phyloP scores from a whole-genome alignment of 2,329 filamentous ascomycete species.

The Alternaria ethzedia region DNA sequence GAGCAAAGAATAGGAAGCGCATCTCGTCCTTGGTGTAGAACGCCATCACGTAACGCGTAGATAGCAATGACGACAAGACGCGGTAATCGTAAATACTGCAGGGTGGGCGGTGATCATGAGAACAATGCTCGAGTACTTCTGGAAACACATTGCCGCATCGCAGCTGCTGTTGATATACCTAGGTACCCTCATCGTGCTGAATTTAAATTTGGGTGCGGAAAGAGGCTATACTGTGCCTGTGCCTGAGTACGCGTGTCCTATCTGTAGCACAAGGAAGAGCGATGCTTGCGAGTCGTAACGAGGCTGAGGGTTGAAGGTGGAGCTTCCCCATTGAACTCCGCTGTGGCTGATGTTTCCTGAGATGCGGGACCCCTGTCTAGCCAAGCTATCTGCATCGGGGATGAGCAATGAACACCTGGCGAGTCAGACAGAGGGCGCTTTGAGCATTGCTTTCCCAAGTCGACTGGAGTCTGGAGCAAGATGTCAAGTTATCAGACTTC shows the following conservation, averaged over 20 bases:
- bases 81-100: constrained; percentile 23
- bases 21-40: constrained; percentile 24
- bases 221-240: constrained; percentile 5
- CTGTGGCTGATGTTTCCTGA: constrained; percentile 8
- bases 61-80: constrained; percentile 33
- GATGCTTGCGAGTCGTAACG: constrained; percentile 6
- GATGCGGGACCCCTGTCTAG: constrained; percentile 23
- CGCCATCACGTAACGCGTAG: constrained; percentile 21
- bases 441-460: not conserved
- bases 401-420: constrained; percentile 36
- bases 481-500: constrained; percentile 6
- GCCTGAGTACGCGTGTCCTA: not conserved
- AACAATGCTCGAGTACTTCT: not conserved
- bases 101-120: constrained; percentile 15
- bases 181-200: not conserved
- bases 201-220: not conserved
- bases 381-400: constrained; percentile 16
- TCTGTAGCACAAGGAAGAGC: not conserved
- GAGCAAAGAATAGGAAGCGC: constrained; percentile 35
- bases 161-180: not conserved
- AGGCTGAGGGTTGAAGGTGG: constrained; percentile 15
- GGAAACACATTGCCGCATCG: not conserved
- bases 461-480: constrained; percentile 1
- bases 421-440: constrained; percentile 12
- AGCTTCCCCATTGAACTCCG: constrained; percentile 23